These are phyloP conservation scores for Scheffersomyces illinoinensis DNA, from an alignment of 1,139 yeast species.

Conservation along the genomic window DNA sequence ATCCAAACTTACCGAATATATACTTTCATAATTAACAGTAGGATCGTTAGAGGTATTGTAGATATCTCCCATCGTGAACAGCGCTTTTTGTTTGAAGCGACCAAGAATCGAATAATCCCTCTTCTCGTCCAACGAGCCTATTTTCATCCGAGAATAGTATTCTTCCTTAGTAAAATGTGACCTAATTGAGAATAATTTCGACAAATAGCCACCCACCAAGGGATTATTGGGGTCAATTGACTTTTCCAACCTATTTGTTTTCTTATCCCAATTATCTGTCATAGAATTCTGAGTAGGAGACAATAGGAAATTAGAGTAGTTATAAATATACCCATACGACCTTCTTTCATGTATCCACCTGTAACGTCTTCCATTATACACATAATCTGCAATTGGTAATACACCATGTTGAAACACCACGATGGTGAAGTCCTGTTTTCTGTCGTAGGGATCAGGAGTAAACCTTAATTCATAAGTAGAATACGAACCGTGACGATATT, in stretches of 20 bases:
- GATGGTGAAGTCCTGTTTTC: conserved; percentile 4
- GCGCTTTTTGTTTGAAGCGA: background rate
- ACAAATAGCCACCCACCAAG: background rate
- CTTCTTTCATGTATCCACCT: conserved; percentile 8
- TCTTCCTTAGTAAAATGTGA: background rate
- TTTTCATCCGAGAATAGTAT: background rate
- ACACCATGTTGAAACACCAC: conserved; percentile 7
- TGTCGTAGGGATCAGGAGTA: conserved; percentile 1
- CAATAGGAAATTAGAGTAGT: conserved; percentile 5
- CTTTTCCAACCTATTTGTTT: background rate
- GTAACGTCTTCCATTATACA: conserved; percentile 6
- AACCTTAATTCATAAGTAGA: conserved; percentile 4
- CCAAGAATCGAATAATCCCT: conserved; percentile 1
- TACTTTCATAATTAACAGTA: conserved; percentile 2
- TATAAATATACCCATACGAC: background rate
- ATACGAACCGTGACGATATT: conserved; percentile 3
- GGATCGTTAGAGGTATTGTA: conserved; percentile 1
- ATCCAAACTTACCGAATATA: conserved; percentile 4
- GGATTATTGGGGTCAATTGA: background rate
- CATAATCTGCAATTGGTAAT: conserved; percentile 9
- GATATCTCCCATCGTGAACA: background rate
- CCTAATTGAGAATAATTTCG: background rate
- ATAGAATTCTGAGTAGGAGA: conserved; percentile 7
- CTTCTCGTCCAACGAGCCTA: conserved; percentile 1
- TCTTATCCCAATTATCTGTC: conserved; percentile 8